Evolutionary conservation across 2,329 filamentous ascomycete species (phyloP).

Genomic region (Talaromyces marneffei): DNA sequence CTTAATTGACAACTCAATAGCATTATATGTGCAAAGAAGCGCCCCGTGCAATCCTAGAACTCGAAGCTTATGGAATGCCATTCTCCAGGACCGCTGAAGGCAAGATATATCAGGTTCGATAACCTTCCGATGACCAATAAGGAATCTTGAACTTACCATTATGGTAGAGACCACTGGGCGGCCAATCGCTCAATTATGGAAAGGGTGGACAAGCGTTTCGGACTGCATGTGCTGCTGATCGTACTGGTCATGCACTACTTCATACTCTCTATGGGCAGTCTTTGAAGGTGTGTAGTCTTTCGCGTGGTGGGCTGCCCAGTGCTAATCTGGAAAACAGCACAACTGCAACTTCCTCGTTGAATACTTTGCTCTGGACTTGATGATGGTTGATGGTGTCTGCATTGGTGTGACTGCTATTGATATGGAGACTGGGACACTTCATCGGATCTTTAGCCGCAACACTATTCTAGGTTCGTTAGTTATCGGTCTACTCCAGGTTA

Average conservation of each 20-base stretch:
- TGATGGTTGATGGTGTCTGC: slow-evolving; percentile 97
- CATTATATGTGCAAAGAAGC: slow-evolving; percentile 98
- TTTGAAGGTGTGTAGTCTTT: slow-evolving; percentile 58
- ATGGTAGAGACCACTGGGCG: slow-evolving; percentile 75
- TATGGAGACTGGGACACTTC: slow-evolving; percentile 95
- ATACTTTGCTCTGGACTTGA: slow-evolving; percentile 92
- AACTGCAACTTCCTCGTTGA: slow-evolving; percentile 99
- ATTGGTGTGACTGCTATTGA: slow-evolving; percentile 96
- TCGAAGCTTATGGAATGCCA: slow-evolving; percentile 95
- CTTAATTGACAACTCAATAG: not conserved
- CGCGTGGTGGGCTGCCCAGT: not conserved
- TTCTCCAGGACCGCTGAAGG: slow-evolving; percentile 91
- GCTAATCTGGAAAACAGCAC: slow-evolving; percentile 52
- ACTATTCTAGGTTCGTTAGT: slow-evolving; percentile 55
- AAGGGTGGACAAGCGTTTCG: slow-evolving; percentile 98
- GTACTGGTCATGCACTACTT: slow-evolving; percentile 93
- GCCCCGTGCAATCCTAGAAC: slow-evolving; percentile 82
- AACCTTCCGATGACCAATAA: not conserved
- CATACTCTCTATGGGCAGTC: slow-evolving; percentile 99
- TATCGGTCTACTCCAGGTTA: slow-evolving; percentile 59
- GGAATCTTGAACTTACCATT: not conserved
- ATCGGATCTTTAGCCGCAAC: slow-evolving; percentile 94
- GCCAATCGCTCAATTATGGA: slow-evolving; percentile 89
- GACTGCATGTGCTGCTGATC: slow-evolving; percentile 90
- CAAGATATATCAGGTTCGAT: slow-evolving; percentile 74